Evolutionary conservation across 352 stramenopile genomes (phyloP).

Genomic region (Phytopythium aichiense): DNA sequence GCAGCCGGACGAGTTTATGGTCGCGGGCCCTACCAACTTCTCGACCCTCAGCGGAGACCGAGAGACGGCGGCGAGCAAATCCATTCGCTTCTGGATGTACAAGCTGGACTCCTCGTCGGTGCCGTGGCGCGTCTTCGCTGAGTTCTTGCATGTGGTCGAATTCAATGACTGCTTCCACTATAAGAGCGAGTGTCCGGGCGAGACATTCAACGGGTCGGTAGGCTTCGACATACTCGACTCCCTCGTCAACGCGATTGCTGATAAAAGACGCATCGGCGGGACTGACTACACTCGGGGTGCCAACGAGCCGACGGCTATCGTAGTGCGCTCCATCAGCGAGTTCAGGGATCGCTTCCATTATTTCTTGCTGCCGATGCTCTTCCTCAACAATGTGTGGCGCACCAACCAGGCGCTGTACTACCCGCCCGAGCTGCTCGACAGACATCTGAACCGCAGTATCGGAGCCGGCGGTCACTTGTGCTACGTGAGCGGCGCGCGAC

Average conservation of each 20-base stretch:
- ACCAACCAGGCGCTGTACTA: conserved; percentile 33
- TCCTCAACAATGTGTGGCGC: conserved; percentile 25
- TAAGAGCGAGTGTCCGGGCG: conserved; percentile 5
- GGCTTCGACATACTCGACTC: conserved; percentile 35
- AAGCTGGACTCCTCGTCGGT: conserved; percentile 35
- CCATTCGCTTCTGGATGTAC: conserved; percentile 24
- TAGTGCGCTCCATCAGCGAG: conserved; percentile 17
- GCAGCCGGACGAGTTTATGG: conserved; percentile 27
- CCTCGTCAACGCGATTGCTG: conserved; percentile 15
- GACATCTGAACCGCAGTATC: background rate
- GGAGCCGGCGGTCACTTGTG: conserved; percentile 1
- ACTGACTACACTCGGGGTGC: background rate
- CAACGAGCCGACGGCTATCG: conserved; percentile 10
- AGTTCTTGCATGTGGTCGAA: conserved; percentile 7
- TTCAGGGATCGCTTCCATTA: conserved; percentile 41
- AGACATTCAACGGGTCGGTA: conserved; percentile 13
- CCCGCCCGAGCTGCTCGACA: conserved; percentile 15
- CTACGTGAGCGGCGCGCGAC: background rate
- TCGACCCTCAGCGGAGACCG: conserved; percentile 18
- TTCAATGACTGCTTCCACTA: conserved; percentile 35
- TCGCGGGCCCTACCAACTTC: conserved; percentile 23
- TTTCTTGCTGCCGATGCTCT: conserved; percentile 30
- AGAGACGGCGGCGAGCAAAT: conserved; percentile 10
- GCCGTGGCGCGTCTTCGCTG: conserved; percentile 22
- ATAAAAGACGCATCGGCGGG: background rate